Evolutionary conservation across 139 green algal genomes (phyloP).

Genomic region (Chlamydomonas urium): DNA sequence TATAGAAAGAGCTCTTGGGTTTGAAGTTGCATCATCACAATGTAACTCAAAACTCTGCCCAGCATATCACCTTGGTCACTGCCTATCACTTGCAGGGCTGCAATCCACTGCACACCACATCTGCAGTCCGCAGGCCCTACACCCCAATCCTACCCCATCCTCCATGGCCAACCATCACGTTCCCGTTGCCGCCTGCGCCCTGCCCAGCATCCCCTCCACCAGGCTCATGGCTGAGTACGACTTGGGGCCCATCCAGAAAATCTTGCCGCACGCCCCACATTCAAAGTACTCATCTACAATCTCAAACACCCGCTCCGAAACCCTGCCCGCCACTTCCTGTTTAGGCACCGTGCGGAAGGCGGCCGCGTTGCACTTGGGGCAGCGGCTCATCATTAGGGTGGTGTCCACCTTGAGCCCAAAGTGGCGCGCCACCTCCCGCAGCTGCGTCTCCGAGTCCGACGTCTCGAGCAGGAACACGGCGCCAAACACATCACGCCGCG

Average conservation of each 20-base stretch:
- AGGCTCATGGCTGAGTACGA: slow-evolving; percentile 23
- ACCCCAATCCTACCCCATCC: no score
- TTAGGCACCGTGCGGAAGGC: slow-evolving; percentile 30
- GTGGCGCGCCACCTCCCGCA: slow-evolving; percentile 41
- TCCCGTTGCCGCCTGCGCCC: neutral
- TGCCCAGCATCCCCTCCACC: slow-evolving; percentile 21
- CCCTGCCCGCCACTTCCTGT: slow-evolving; percentile 18
- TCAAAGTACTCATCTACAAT: slow-evolving; percentile 46
- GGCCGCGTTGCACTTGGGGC: slow-evolving; percentile 47
- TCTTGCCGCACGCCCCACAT: slow-evolving; percentile 34
- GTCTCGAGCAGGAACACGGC: slow-evolving; percentile 36
- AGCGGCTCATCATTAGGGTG: slow-evolving; percentile 37
- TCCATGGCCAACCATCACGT: no score
- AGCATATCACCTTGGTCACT: no score
- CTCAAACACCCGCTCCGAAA: slow-evolving; percentile 27
- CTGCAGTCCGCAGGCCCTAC: no score
- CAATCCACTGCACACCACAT: no score
- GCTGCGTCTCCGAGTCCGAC: slow-evolving; percentile 23
- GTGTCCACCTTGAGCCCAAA: slow-evolving; percentile 37
- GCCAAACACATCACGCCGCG: slow-evolving; percentile 24
- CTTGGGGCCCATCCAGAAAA: slow-evolving; percentile 53
- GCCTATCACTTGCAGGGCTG: no score
- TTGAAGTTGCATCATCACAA: no score
- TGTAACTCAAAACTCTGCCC: no score
- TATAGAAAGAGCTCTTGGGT: no score